Base-by-base conservation (phyloP, 2,329 filamentous ascomycete genomes). In the Bipolaris cookei region DNA sequence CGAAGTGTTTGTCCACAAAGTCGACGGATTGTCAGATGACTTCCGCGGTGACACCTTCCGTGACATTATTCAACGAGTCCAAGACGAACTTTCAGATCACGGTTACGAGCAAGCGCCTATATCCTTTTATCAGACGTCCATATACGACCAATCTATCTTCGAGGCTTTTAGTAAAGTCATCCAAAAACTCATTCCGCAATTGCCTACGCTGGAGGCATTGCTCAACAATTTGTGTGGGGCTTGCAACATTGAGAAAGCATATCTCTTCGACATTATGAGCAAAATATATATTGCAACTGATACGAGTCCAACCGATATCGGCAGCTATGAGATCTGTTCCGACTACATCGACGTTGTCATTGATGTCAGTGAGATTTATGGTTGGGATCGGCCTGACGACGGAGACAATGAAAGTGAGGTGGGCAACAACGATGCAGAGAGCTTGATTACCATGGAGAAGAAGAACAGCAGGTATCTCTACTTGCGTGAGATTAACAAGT, bases 281-380 rank as follows among this genome's bases (percentile, higher is more conserved):
- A 99, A 99, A 80, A 97, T 99, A 61, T 99, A 99, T 80, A 96
- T 99, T 67, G 95, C 95, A 0, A 97, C 94, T 4, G 95, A 99
- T 76, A 95, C 90, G 28, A 90, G 91, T 37, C 94, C 94, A 0
- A 91, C 94, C 30, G 94, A 98, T 72, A 95, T 97, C 84, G 90
- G 91, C 39, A 94, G 91, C 74, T 99, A 99, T 76, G 95, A 98
- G 79, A 96, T 98, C 72, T 99, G 95, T 80, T 96, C 92, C 47
- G 95, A 99, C 75, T 98, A 97, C 75, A 97, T 99, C 67, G 95
- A 99, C 76, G 92, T 98, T 59, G 96, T 99, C 61, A 94, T 98
- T 56, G 95, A 99, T 75, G 90, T 98, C 51, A 95, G 92, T 25
- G 94, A 98, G 73, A 89, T 99, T 37, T 99, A 97, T 73, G 94